Percentiles rank a stretch among this genome's conserved stretches.
Conservation (phyloP, 164 flowering plant species). For the Tetracentron sinense region DNA sequence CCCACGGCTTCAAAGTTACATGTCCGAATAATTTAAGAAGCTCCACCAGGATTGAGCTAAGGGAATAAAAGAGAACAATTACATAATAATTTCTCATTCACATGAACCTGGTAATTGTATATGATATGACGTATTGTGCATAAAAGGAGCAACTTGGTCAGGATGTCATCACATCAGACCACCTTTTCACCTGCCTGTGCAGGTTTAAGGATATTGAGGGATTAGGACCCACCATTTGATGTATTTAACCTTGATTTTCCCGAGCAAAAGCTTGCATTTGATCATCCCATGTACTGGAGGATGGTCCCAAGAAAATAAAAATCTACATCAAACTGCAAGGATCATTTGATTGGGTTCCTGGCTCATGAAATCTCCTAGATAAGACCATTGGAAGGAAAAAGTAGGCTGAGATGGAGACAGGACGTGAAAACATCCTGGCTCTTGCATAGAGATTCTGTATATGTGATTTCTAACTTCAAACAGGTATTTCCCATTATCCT, state of each 20-base stretch:
- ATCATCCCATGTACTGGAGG: background rate
- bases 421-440: background rate
- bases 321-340: background rate
- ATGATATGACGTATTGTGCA: too few relatives aligned
- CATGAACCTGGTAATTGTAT: background rate
- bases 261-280: background rate
- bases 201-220: background rate
- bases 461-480: background rate
- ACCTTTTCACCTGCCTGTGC: background rate
- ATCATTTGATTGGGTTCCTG: background rate
- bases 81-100: background rate
- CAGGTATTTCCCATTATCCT: background rate
- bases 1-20: background rate
- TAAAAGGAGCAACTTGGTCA: background rate
- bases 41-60: background rate
- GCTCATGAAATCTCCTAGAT: background rate
- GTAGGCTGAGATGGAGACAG: background rate
- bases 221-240: background rate
- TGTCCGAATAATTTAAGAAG: background rate
- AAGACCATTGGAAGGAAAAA: background rate
- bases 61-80: background rate
- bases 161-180: background rate
- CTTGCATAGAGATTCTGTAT: background rate
- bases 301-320: background rate
- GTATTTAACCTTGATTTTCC: background rate